A percentile compares a stretch with the other conserved stretches of the same genome.
Conservation (phyloP, 805 yeast genomes). For the Spathaspora gorwiae region DNA sequence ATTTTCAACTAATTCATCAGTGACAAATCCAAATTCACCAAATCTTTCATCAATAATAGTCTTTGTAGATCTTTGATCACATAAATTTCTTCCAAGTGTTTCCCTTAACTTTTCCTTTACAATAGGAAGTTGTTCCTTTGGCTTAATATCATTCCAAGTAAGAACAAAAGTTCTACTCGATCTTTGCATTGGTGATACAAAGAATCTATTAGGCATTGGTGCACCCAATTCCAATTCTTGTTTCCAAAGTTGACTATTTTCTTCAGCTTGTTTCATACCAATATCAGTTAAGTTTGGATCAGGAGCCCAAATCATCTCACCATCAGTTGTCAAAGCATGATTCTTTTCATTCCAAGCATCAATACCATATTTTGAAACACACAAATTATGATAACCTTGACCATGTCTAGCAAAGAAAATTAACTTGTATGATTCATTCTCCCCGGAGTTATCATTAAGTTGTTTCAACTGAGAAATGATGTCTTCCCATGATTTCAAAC, state of each 20-base stretch:
- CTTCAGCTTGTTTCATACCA: conserved; percentile 55
- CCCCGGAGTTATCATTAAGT: conserved; percentile 30
- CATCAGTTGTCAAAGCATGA: conserved; percentile 50
- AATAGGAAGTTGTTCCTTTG: conserved; percentile 21
- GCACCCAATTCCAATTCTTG: conserved; percentile 43
- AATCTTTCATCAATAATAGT: conserved; percentile 35
- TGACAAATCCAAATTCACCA: conserved; percentile 29
- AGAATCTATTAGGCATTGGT: conserved; percentile 53
- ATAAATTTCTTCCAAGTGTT: conserved; percentile 54
- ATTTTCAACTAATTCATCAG: conserved; percentile 40
- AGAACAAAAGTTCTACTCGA: conserved; percentile 52
- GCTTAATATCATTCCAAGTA: conserved; percentile 45
- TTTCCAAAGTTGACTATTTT: conserved; percentile 41
- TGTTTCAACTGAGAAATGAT: conserved; percentile 25
- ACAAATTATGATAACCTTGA: conserved; percentile 61
- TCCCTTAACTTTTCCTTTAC: conserved; percentile 50
- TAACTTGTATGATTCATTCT: conserved; percentile 43
- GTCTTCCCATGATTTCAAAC: conserved; percentile 37
- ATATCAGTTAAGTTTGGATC: conserved; percentile 55
- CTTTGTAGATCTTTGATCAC: conserved; percentile 52
- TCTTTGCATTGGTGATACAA: conserved; percentile 61
- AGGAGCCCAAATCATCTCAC: conserved; percentile 52
- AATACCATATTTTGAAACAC: conserved; percentile 50
- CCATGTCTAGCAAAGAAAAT: conserved; percentile 63
- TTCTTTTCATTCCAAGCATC: conserved; percentile 56